Percentiles rank a stretch among this genome's conserved stretches.
These are phyloP conservation scores for Amanita pallidorosea DNA, from an alignment of 768 basidiomycete species.

Conservation along the genomic window DNA sequence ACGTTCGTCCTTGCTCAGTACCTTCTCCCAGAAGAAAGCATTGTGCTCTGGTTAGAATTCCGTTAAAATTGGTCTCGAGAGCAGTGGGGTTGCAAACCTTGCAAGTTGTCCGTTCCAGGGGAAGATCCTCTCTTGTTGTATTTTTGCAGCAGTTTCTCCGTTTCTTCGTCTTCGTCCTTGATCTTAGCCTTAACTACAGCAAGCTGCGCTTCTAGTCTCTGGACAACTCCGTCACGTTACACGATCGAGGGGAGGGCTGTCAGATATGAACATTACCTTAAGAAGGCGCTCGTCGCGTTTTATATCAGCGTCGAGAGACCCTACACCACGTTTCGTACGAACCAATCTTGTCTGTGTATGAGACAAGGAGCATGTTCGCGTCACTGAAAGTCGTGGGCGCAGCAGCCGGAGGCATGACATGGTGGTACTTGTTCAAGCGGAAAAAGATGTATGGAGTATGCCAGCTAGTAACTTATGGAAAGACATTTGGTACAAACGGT, in stretches of 20 bases:
- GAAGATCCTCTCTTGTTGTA: conserved; percentile 5
- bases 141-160: conserved; percentile 10
- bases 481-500: background rate
- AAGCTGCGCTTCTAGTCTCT: conserved; percentile 20
- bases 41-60: conserved; percentile 10
- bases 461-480: too few species aligned
- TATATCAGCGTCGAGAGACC: conserved; percentile 6
- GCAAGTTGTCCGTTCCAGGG: conserved; percentile 7
- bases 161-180: conserved; percentile 16
- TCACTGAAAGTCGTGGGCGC: background rate
- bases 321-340: conserved; percentile 13
- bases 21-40: conserved; percentile 17
- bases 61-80: background rate
- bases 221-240: conserved; percentile 1
- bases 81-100: background rate
- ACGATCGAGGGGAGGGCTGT: background rate
- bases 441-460: background rate
- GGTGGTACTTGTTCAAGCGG: background rate
- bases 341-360: conserved; percentile 9
- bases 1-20: conserved; percentile 19
- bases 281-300: conserved; percentile 17
- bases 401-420: background rate
- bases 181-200: conserved; percentile 13
- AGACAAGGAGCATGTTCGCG: background rate
- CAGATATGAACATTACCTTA: conserved; percentile 9